Conservation (phyloP, 345 rosid genomes). For the Toxicodendron radicans region DNA sequence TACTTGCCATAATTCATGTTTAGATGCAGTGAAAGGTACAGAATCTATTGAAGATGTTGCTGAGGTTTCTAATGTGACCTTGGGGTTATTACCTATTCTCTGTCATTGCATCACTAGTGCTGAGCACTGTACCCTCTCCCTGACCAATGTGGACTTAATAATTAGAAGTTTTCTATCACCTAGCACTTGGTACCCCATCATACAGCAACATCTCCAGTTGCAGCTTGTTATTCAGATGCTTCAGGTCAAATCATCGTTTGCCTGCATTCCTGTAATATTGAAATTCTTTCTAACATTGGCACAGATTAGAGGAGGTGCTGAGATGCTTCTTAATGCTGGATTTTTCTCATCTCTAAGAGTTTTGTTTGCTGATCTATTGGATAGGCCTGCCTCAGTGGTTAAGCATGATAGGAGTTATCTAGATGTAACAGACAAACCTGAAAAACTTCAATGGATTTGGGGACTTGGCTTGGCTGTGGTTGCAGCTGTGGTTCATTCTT, state of each 20-base stretch:
- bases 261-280: constrained; percentile 51
- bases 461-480: constrained; percentile 84
- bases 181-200: constrained; percentile 78
- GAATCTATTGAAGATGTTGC: constrained; percentile 49
- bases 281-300: constrained; percentile 80
- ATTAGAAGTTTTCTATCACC: constrained; percentile 67
- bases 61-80: constrained; percentile 63
- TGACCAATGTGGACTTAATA: constrained; percentile 61
- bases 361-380: constrained; percentile 52
- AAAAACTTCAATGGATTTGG: constrained; percentile 64
- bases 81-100: constrained; percentile 68
- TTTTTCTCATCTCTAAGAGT: constrained; percentile 65
- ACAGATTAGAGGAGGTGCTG: constrained; percentile 74
- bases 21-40: constrained; percentile 31
- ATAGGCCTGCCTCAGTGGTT: constrained; percentile 37
- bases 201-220: constrained; percentile 65
- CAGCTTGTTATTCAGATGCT: constrained; percentile 59
- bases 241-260: constrained; percentile 54
- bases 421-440: constrained; percentile 41
- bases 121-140: constrained; percentile 59
- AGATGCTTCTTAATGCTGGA: constrained; percentile 76
- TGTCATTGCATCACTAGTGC: constrained; percentile 58
- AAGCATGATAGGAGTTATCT: constrained; percentile 35
- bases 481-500: constrained; percentile 70
- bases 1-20: constrained; percentile 28